Conservation (phyloP, 1,284 basidiomycete genomes). For the Rhodofomes roseus region DNA sequence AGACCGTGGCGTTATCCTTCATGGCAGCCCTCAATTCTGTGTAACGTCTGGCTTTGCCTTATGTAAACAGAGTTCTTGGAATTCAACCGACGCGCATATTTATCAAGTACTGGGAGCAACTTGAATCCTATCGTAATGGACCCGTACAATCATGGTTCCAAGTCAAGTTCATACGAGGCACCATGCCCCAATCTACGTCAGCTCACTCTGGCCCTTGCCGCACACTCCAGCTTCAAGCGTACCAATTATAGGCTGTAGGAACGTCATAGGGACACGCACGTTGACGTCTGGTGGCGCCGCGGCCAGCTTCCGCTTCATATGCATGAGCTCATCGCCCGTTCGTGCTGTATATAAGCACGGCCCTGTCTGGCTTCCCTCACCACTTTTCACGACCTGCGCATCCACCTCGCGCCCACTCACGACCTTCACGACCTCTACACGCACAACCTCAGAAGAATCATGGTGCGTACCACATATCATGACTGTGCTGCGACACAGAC, state of each 20-base stretch:
- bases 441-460: background rate
- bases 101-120: no score
- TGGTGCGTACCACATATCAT: background rate
- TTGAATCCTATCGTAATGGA: no score
- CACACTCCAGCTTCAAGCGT: background rate
- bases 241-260: background rate
- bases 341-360: background rate
- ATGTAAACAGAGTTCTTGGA: no score
- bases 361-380: background rate
- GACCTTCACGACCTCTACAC: background rate
- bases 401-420: background rate
- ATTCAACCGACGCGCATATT: no score
- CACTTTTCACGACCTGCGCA: background rate
- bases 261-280: background rate
- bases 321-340: background rate
- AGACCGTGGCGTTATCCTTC: no score
- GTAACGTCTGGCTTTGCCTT: no score
- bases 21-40: no score
- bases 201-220: background rate
- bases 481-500: background rate
- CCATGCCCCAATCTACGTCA: no score
- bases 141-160: no score
- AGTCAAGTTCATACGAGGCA: no score
- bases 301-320: background rate
- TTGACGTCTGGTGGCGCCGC: background rate